A percentile compares a stretch with the other conserved stretches of the same genome.
Conservation (phyloP, 2,329 filamentous ascomycete genomes). For the Fusarium sp. region DNA sequence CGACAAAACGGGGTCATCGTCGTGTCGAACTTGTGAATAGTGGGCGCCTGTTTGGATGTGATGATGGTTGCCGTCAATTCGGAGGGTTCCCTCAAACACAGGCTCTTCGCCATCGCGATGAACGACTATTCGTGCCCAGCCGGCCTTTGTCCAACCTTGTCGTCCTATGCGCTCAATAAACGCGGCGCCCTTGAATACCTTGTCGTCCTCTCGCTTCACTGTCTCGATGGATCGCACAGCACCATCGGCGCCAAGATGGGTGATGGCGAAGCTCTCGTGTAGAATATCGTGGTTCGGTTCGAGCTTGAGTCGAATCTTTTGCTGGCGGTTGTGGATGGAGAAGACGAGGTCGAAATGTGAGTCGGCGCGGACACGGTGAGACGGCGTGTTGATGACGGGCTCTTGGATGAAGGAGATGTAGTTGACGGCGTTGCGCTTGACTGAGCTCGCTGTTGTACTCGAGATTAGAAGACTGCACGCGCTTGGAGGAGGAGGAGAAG, state of each 20-base stretch:
- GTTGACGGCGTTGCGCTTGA: slow-evolving; percentile 79
- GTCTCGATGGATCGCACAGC: slow-evolving; percentile 72
- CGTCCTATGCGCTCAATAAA: slow-evolving; percentile 73
- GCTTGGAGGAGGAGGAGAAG: background rate
- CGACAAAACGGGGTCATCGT: slow-evolving; percentile 74
- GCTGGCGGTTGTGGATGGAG: slow-evolving; percentile 71
- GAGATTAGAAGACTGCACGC: slow-evolving; percentile 34
- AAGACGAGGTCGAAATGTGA: slow-evolving; percentile 90
- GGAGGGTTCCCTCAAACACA: slow-evolving; percentile 91
- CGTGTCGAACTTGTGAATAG: slow-evolving; percentile 78
- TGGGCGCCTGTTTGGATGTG: slow-evolving; percentile 82
- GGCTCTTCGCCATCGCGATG: slow-evolving; percentile 80
- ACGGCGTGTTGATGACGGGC: slow-evolving; percentile 80
- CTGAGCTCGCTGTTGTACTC: slow-evolving; percentile 69
- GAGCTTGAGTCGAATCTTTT: slow-evolving; percentile 81
- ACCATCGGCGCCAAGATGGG: slow-evolving; percentile 78
- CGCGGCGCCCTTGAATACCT: slow-evolving; percentile 83
- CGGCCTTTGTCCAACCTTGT: slow-evolving; percentile 78
- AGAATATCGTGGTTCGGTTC: slow-evolving; percentile 94
- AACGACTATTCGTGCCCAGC: slow-evolving; percentile 87
- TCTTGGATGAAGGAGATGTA: slow-evolving; percentile 79
- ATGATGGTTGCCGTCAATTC: slow-evolving; percentile 82
- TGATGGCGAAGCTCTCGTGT: slow-evolving; percentile 77
- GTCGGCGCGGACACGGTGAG: slow-evolving; percentile 80
- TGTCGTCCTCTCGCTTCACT: slow-evolving; percentile 78